Evolutionary conservation across 1,284 basidiomycete genomes (phyloP).

Genomic region (Tylopilus sp.): DNA sequence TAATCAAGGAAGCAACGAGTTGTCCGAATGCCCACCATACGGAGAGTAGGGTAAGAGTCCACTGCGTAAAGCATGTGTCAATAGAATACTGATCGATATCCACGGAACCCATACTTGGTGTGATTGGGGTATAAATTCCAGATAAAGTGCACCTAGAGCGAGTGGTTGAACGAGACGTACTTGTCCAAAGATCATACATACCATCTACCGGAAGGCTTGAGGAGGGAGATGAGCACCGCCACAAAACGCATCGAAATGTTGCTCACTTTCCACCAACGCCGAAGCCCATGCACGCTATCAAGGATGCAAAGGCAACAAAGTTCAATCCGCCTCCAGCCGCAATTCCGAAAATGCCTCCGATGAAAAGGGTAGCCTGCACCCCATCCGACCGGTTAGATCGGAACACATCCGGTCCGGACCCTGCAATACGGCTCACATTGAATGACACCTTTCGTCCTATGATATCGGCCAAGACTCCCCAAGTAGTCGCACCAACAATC

Average conservation of each 20-base stretch:
- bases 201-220: constrained; percentile 54
- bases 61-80: constrained; percentile 37
- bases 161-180: neutral
- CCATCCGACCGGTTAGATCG: neutral
- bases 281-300: constrained; percentile 55
- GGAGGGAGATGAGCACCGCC: neutral
- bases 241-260: neutral
- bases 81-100: neutral
- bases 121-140: constrained; percentile 54
- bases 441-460: constrained; percentile 56
- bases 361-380: constrained; percentile 50
- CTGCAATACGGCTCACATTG: constrained; percentile 38
- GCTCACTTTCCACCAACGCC: constrained; percentile 58
- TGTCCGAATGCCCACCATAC: constrained; percentile 68
- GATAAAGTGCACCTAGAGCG: constrained; percentile 47
- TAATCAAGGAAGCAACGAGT: constrained; percentile 50
- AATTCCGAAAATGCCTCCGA: constrained; percentile 59
- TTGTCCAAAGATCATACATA: constrained; percentile 17
- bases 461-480: constrained; percentile 51
- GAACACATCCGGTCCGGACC: neutral
- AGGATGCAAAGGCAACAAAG: constrained; percentile 49
- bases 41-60: constrained; percentile 63
- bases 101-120: constrained; percentile 40
- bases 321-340: constrained; percentile 54
- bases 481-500: constrained; percentile 56